These are phyloP conservation scores for Pseudozyma thailandica DNA, from an alignment of 1,284 basidiomycete genomes.

Conservation along the genomic window DNA sequence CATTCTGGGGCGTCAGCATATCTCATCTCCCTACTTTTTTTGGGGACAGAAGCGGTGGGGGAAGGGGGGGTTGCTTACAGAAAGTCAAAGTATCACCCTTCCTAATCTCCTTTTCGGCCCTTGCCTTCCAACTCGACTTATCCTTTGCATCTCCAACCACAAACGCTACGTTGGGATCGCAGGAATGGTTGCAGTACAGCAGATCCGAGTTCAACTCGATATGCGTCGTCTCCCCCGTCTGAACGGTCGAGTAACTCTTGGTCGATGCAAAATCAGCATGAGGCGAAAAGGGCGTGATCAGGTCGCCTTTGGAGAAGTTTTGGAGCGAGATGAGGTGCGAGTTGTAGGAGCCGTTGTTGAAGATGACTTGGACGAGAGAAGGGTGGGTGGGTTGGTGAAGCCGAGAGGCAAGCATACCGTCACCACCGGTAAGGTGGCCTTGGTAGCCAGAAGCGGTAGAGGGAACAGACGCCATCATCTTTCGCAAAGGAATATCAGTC, in stretches of 20 bases:
- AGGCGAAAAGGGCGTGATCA: constrained; percentile 47
- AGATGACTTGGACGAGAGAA: constrained; percentile 53
- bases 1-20: not conserved
- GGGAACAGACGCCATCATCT: constrained; percentile 22
- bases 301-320: constrained; percentile 37
- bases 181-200: constrained; percentile 66
- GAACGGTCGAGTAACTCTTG: constrained; percentile 60
- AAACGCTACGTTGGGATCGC: constrained; percentile 59
- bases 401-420: constrained; percentile 34
- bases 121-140: constrained; percentile 42
- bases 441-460: constrained; percentile 32
- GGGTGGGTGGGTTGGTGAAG: constrained; percentile 58
- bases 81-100: constrained; percentile 61
- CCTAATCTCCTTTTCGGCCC: constrained; percentile 51
- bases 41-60: not conserved
- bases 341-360: constrained; percentile 62
- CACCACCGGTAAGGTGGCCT: constrained; percentile 57
- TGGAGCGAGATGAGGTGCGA: constrained; percentile 54
- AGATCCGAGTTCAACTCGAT: constrained; percentile 64
- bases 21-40: not conserved
- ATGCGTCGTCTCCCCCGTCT: constrained; percentile 49
- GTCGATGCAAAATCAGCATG: constrained; percentile 38
- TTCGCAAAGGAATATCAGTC: no score
- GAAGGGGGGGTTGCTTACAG: constrained; percentile 45
- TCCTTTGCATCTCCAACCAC: constrained; percentile 31